These are phyloP conservation scores for Andrographis paniculata DNA, from an alignment of 305 asterid species.

Conservation along the genomic window DNA sequence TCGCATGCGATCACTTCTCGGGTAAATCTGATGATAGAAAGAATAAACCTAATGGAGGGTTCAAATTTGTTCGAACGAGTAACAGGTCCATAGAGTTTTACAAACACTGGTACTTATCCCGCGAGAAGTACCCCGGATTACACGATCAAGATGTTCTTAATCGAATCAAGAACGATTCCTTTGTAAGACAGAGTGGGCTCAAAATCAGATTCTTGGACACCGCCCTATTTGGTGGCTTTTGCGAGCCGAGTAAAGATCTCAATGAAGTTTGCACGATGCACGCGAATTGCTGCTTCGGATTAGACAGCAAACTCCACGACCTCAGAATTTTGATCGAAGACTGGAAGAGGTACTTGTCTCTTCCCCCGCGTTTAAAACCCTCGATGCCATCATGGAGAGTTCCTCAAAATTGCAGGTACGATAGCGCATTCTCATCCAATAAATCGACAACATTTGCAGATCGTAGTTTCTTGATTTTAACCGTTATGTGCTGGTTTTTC, in stretches of 20 bases:
- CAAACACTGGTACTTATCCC: slow-evolving; percentile 26
- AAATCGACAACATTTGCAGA: too few species aligned
- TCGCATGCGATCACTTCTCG: slow-evolving; percentile 23
- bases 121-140: slow-evolving; percentile 14
- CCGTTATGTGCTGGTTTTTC: too few species aligned
- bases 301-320: slow-evolving; percentile 28
- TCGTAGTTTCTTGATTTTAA: too few species aligned
- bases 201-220: slow-evolving; percentile 27
- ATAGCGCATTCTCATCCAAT: too few species aligned
- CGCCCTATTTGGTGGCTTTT: slow-evolving; percentile 30
- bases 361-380: background rate
- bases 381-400: background rate
- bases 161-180: slow-evolving; percentile 22
- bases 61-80: slow-evolving; percentile 21
- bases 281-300: slow-evolving; percentile 35
- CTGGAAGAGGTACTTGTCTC: slow-evolving; percentile 24
- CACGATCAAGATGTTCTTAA: slow-evolving; percentile 32
- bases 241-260: slow-evolving; percentile 26
- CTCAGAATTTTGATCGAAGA: slow-evolving; percentile 24
- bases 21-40: slow-evolving; percentile 9
- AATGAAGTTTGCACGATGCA: slow-evolving; percentile 28
- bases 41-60: slow-evolving; percentile 31
- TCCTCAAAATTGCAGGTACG: slow-evolving; percentile 2
- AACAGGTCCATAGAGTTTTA: slow-evolving; percentile 23
- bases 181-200: slow-evolving; percentile 17